Base-by-base conservation (phyloP, 345 rosid species). In the Aquilaria malaccensis region DNA sequence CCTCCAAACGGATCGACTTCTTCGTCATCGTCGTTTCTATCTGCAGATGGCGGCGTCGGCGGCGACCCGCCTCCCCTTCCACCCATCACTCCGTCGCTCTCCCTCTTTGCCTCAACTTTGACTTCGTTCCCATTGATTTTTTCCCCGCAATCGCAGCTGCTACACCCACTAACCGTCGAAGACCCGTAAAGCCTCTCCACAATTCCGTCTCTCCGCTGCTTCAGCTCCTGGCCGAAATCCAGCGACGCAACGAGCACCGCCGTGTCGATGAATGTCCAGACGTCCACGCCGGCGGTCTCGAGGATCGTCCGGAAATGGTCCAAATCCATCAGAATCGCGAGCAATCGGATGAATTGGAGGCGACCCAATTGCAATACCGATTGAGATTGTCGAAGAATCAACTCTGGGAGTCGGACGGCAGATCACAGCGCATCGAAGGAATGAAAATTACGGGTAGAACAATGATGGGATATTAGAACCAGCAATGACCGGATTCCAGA, bases 261-360 rank as follows among this genome's bases (percentile, higher is more conserved):
- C 2, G 97, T 79, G 57, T 92, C 97, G 56, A 92, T 85, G 43
- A 92, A 87, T 31, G 86, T 80, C 97, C 97, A 92, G 10, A 92
- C 88, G 61, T 92, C 98, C 33, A 89, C 95, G n/a, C 88, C 93
- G 2, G 89, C 80, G 60, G 80, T 78, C 9, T 87, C 89, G 53
- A 89, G 72, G 59, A 92, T 68, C 45, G 86, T 74, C 62, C 98
- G 78, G 50, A 92, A 85, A 74, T 89, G 95, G 33, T 84, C 98
- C 63, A 85, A 73, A 85, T 92, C 97, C 98, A 92, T 91, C 14
- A n/a, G 50, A 59, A 46, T 15, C 22, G 29, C 32, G 12, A 54
- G 6, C 1, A 58, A n/a, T 33, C 30, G 13, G 43, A 37, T 37
- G 43, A 37, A 37, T 4, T 9, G 43, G 43, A 37, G 43, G 43